Evolutionary conservation across 805 yeast species (phyloP).

Genomic region (Metschnikowia similis): DNA sequence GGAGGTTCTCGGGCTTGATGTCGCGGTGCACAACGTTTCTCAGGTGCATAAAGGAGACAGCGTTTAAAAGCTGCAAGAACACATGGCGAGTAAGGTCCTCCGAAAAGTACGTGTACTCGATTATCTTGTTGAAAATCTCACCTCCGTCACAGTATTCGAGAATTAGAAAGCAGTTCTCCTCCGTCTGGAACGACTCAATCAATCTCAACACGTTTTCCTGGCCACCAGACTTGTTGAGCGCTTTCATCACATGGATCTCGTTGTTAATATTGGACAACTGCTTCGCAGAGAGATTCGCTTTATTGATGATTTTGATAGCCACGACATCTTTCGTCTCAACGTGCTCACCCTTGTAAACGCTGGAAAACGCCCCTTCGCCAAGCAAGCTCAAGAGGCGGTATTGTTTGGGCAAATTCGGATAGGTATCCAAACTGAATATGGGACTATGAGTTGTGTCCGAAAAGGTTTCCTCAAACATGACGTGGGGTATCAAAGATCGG

Average conservation of each 20-base stretch:
- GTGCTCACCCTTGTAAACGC: conserved; percentile 60
- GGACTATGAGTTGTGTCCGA: conserved; percentile 1
- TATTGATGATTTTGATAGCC: conserved; percentile 61
- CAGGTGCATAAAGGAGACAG: conserved; percentile 65
- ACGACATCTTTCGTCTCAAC: conserved; percentile 35
- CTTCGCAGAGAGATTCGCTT: conserved; percentile 57
- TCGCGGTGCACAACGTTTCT: conserved; percentile 82
- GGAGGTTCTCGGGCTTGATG: conserved; percentile 74
- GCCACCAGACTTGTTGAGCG: conserved; percentile 34
- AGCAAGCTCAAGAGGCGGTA: conserved; percentile 47
- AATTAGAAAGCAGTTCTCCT: conserved; percentile 58
- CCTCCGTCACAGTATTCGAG: conserved; percentile 77
- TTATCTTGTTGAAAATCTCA: conserved; percentile 67
- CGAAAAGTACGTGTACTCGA: conserved; percentile 59
- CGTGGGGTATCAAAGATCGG: not conserved
- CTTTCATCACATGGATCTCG: conserved; percentile 75
- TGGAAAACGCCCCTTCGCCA: conserved; percentile 83
- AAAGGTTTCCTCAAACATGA: conserved; percentile 1
- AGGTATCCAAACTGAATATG: conserved; percentile 15
- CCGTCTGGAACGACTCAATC: conserved; percentile 62
- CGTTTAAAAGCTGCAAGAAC: conserved; percentile 58
- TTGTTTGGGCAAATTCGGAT: conserved; percentile 34
- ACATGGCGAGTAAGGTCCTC: conserved; percentile 64
- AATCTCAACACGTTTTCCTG: conserved; percentile 64
- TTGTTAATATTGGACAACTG: conserved; percentile 69